Conservation (phyloP, 495 filamentous ascomycete species). For the Aspergillus homomorphus region DNA sequence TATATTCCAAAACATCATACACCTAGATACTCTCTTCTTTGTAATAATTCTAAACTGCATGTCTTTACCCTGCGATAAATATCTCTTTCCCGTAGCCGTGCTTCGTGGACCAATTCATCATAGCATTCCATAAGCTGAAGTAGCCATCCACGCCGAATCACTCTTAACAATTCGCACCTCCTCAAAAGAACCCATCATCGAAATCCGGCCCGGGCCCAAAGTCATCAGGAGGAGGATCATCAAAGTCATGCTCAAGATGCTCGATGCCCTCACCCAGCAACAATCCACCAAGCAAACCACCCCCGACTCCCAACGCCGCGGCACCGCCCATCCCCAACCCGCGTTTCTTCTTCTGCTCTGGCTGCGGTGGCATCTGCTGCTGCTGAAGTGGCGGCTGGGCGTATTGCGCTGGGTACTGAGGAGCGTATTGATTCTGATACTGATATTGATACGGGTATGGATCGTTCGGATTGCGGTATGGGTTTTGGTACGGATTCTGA, state of each 20-base stretch:
- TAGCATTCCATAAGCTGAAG: no score
- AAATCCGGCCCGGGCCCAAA: not conserved
- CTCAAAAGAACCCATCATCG: not conserved
- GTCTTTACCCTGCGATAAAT: no score
- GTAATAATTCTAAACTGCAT: no score
- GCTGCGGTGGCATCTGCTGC: not conserved
- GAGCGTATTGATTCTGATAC: not conserved
- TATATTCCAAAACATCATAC: no score
- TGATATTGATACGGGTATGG: not conserved
- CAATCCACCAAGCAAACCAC: not conserved
- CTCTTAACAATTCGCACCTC: no score
- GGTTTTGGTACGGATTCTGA: not conserved
- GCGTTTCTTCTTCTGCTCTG: not conserved
- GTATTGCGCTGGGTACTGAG: not conserved
- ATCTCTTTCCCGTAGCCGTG: no score
- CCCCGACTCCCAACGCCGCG: not conserved
- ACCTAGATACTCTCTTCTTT: no score
- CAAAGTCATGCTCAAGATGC: not conserved
- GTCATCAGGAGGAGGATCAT: not conserved
- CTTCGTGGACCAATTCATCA: no score
- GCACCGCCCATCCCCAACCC: not conserved
- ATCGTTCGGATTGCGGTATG: not conserved
- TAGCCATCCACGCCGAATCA: no score
- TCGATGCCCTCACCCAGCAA: not conserved
- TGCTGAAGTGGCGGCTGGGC: not conserved